Evolutionary conservation across 805 yeast species (phyloP).

Genomic region (Starmerella tilneyi): DNA sequence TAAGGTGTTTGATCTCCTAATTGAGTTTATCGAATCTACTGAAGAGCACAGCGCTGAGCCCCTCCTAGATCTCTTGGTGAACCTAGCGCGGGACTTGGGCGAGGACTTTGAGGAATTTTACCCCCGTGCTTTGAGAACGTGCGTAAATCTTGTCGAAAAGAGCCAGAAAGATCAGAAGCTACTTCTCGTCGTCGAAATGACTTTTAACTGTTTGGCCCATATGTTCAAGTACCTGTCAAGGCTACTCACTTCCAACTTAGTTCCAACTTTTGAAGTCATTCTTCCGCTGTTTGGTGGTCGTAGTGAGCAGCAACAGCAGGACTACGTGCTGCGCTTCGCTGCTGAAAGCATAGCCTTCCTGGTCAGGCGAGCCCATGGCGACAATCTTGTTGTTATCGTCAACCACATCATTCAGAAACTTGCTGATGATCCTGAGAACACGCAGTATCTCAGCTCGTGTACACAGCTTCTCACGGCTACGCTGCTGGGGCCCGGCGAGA

Average conservation of each 20-base stretch:
- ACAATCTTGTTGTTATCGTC: constrained; percentile 41
- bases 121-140: constrained; percentile 39
- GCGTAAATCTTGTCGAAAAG: constrained; percentile 40
- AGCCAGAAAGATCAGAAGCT: constrained; percentile 37
- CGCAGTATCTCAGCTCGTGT: constrained; percentile 48
- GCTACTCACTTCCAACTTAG: constrained; percentile 48
- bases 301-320: constrained; percentile 36
- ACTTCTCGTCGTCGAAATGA: constrained; percentile 62
- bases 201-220: constrained; percentile 76
- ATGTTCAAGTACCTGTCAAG: constrained; percentile 77
- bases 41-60: constrained; percentile 74
- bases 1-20: constrained; percentile 47
- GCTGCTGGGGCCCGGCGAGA: constrained; percentile 56
- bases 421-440: constrained; percentile 32
- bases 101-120: constrained; percentile 77
- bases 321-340: constrained; percentile 57
- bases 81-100: constrained; percentile 84
- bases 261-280: constrained; percentile 57
- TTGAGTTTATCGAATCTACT: constrained; percentile 39
- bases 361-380: constrained; percentile 52
- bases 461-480: constrained; percentile 60
- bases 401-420: constrained; percentile 31
- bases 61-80: constrained; percentile 64
- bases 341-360: constrained; percentile 85
- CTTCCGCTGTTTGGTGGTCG: constrained; percentile 51